A percentile compares a stretch with the other conserved stretches of the same genome.
These are phyloP conservation scores for Calonectria pteridis DNA, from an alignment of 2,329 filamentous ascomycete species.

Conservation along the genomic window DNA sequence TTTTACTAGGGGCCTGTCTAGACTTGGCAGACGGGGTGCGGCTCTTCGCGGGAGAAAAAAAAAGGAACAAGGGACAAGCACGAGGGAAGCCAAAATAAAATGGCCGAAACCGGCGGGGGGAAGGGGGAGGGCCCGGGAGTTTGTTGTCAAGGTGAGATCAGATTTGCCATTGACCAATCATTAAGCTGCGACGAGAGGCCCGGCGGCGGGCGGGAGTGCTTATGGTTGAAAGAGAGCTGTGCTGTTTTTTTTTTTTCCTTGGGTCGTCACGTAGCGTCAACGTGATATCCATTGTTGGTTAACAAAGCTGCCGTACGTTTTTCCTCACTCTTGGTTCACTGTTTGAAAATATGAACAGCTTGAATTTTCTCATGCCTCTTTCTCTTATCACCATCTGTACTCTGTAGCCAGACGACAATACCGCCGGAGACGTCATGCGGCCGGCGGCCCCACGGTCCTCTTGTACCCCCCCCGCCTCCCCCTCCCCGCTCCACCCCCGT, in stretches of 20 bases:
- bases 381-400: background rate
- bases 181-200: background rate
- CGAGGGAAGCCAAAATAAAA: conserved; percentile 3
- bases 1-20: background rate
- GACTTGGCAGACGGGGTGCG: conserved; percentile 34
- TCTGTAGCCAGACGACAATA: background rate
- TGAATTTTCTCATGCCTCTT: background rate
- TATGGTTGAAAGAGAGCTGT: background rate
- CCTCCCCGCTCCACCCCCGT: background rate
- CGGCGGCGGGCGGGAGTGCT: conserved; percentile 18
- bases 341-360: background rate
- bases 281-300: background rate
- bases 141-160: background rate
- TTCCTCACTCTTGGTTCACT: background rate
- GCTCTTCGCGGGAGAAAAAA: conserved; percentile 43
- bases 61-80: conserved; percentile 8
- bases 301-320: background rate
- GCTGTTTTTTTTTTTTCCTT: too few relatives aligned
- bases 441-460: conserved; percentile 24
- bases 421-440: conserved; percentile 41
- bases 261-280: background rate
- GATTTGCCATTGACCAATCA: conserved; percentile 43
- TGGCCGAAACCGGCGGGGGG: conserved; percentile 40
- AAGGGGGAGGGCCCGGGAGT: background rate
- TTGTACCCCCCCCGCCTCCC: background rate